Percentiles rank a stretch among this genome's conserved stretches.
These are phyloP conservation scores for Chenopodium quinoa DNA, from an alignment of 148 eudicot genomes.

Conservation along the genomic window DNA sequence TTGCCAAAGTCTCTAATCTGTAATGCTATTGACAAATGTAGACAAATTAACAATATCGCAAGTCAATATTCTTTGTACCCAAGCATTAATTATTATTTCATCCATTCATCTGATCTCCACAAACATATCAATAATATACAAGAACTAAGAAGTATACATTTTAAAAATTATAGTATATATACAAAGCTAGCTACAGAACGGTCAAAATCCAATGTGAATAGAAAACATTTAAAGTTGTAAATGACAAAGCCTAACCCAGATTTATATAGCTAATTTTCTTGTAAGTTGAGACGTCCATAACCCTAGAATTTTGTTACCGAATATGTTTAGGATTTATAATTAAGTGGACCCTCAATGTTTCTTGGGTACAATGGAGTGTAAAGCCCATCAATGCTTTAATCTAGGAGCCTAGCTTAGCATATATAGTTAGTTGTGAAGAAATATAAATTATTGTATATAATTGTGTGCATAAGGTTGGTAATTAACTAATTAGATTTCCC, in stretches of 20 bases:
- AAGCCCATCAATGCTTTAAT: neutral
- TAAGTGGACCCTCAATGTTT: conserved; percentile 1
- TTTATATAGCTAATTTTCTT: neutral
- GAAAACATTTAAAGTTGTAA: neutral
- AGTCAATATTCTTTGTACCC: neutral
- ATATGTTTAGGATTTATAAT: neutral
- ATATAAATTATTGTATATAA: no score
- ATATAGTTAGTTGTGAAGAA: no score
- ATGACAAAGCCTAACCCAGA: neutral
- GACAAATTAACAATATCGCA: neutral
- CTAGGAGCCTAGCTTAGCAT: neutral
- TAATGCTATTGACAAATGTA: neutral
- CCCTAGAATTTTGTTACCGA: neutral
- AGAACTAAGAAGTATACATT: no score
- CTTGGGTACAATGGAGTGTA: neutral
- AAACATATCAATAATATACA: neutral
- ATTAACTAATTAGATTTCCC: neutral
- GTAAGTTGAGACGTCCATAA: neutral
- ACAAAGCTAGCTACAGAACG: neutral
- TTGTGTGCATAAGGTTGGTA: neutral
- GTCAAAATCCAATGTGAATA: neutral
- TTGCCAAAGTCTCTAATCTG: conserved; percentile 10
- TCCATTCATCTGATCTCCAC: neutral
- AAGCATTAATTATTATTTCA: neutral
- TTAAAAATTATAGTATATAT: neutral